Base-by-base conservation (phyloP, 345 rosid species). In the Anacardium occidentale region DNA sequence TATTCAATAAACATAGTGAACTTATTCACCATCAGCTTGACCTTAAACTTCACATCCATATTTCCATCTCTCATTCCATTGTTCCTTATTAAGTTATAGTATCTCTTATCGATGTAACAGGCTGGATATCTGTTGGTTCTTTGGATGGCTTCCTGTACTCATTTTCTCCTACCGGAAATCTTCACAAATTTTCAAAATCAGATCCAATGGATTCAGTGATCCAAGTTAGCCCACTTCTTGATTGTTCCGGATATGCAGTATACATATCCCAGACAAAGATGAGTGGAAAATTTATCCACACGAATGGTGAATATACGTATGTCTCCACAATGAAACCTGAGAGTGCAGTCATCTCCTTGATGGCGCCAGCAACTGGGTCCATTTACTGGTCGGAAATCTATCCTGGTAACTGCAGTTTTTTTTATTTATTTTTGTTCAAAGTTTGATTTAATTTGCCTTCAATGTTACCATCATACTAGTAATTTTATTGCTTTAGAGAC, bases 111-210 rank as follows among this genome's bases (percentile, higher is more conserved):
- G 63, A 69, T 70, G 59, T 24, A 25, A 53, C 80, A 93, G 98
- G 93, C 58, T 92, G 90, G 91, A 73, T 89, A 64, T 89, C 98
- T 10, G 76, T 92, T 60, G 93, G 94, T 76, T 92, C 98, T 4
- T 72, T 92, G 76, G 98, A 94, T 70, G 98, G 98, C 51, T 82
- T 82, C 62, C 76, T 94, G 22, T 92, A 94, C 77, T 89, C 89
- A 9, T 82, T 94, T 66, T 94, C 98, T 76, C 90, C 90, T 15
- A 66, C 72, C n/a, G 98, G 98, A 32, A 58, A 61, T 68, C 83
- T 92, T 61, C 64, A 79, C 67, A 90, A 84, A 79, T 86, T 83
- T 72, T 77, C 88, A 0, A 79, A 80, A 76, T 75, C 74, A n/a
- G 50, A 77, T 59, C 62, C 56, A 40, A 45, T 68, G 9, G 87